Base-by-base conservation (phyloP, 345 rosid genomes). In the Kernera saxatilis region DNA sequence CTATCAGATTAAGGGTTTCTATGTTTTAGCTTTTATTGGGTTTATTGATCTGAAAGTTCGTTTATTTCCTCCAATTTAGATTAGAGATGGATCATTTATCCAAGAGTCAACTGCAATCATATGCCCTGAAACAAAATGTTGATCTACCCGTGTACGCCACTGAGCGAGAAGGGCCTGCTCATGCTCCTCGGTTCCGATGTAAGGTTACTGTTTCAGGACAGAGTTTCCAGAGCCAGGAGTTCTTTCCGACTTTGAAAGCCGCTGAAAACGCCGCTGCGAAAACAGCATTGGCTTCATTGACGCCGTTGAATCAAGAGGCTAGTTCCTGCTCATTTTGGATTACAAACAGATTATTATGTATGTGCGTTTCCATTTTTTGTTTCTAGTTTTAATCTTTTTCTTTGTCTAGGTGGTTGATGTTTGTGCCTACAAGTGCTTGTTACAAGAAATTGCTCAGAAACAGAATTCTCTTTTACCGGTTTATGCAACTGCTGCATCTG, bases 261-360 rank as follows among this genome's bases (percentile, higher is more conserved):
- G 91, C 88, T 57, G 91, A 90, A 69, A 79, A 80, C 48, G 86
- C 79, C 0, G 90, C 85, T 75, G 96, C 93, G 13, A 86, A 76
- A 74, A 21, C 71, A 57, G 93, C 91, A 19, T 40, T 89, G 73
- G 64, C 51, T 63, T 71, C 86, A 52, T 60, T 87, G 62, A 36
- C 70, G 0, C 68, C 70, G 1, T 48, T 71, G 50, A 46, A 62
- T 74, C 80, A 81, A 36, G 86, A 83, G 66, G 79, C 32, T 33
- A 75, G 70, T 52, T 74, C 67, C 5, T 29, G 21, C 14, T 48
- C 64, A 4, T n/a, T 9, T 74, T 33, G 36, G 8, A 14, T 27
- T 15, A 23, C 1, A n/a, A n/a, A n/a, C n/a, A n/a, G 3, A 8
- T 53, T n/a, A n/a, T n/a, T n/a, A n/a, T n/a, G n/a, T 35, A n/a